phyloP scores from a whole-genome alignment of 75 land plant genomes.

The Adiantum capillusveneris region DNA sequence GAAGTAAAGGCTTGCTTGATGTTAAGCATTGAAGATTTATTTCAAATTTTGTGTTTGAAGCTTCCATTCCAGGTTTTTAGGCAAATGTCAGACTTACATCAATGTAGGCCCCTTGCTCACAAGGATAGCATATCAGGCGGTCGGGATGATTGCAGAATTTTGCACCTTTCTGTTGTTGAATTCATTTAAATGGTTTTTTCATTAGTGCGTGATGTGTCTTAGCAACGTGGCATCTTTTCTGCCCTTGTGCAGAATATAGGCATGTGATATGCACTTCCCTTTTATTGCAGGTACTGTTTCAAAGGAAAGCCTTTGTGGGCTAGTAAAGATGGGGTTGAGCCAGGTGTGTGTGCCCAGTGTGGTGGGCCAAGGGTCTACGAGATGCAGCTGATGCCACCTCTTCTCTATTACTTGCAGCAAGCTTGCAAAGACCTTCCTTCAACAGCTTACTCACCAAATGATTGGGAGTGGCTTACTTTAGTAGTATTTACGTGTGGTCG shows the following conservation, averaged over 20 bases:
- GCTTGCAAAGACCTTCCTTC: constrained; percentile 43
- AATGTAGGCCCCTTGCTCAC: no score
- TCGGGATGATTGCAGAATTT: background rate
- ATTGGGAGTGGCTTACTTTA: constrained; percentile 81
- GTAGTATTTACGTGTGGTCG: constrained; percentile 73
- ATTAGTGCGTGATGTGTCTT: no score
- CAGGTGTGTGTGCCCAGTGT: constrained; percentile 50
- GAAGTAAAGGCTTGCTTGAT: no score
- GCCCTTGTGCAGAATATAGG: background rate
- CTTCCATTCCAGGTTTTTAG: no score
- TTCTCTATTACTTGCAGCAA: constrained; percentile 74
- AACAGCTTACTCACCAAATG: constrained; percentile 26
- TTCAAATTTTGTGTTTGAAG: no score
- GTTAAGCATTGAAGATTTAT: no score
- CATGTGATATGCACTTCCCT: background rate
- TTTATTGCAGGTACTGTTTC: constrained; percentile 49
- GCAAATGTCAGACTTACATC: no score
- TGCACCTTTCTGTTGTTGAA: background rate
- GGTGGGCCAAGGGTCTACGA: constrained; percentile 72
- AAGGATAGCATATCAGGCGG: background rate
- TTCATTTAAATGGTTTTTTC: constrained; percentile 1
- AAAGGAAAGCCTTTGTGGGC: constrained; percentile 74
- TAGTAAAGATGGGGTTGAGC: constrained; percentile 29
- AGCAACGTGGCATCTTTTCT: background rate
- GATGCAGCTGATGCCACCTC: constrained; percentile 91